Conservation (phyloP, 1,284 basidiomycete genomes). For the Grifola frondosa region DNA sequence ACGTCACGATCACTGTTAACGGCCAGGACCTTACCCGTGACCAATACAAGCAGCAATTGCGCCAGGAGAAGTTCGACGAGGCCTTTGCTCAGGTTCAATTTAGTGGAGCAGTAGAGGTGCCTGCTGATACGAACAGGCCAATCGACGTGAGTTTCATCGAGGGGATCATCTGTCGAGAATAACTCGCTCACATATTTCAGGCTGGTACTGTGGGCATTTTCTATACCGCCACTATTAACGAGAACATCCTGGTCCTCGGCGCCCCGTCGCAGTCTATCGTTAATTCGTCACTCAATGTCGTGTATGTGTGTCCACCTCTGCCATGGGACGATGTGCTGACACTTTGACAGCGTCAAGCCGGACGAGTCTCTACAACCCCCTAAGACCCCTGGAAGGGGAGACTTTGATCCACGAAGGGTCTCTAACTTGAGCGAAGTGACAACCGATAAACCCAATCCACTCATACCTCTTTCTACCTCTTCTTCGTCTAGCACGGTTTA, state of each 20-base stretch:
- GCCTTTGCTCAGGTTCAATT: slow-evolving; percentile 21
- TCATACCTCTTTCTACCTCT: too few relatives aligned
- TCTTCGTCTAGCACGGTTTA: too few relatives aligned
- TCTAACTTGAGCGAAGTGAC: too few relatives aligned
- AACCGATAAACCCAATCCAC: too few relatives aligned
- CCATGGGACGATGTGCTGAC: not conserved
- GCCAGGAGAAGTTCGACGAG: slow-evolving; percentile 21
- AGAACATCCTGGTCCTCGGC: slow-evolving; percentile 23
- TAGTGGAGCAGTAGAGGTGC: slow-evolving; percentile 24
- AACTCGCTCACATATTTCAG: slow-evolving; percentile 18
- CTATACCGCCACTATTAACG: slow-evolving; percentile 26
- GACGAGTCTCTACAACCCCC: slow-evolving; percentile 21
- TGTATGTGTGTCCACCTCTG: slow-evolving; percentile 20
- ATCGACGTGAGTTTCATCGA: too few relatives aligned
- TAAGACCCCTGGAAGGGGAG: too few relatives aligned
- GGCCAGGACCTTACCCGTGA: slow-evolving; percentile 29
- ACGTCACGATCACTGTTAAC: slow-evolving; percentile 36
- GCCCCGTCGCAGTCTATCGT: slow-evolving; percentile 23
- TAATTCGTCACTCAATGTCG: slow-evolving; percentile 29
- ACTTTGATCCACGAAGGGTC: too few relatives aligned
- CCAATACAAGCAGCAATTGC: slow-evolving; percentile 26
- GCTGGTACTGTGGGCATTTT: slow-evolving; percentile 27
- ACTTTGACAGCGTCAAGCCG: slow-evolving; percentile 23
- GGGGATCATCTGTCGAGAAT: too few relatives aligned
- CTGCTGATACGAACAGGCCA: too few relatives aligned